phyloP scores from a whole-genome alignment of 176 grass and related monocot genomes.

The Eremochloa ophiuroides region DNA sequence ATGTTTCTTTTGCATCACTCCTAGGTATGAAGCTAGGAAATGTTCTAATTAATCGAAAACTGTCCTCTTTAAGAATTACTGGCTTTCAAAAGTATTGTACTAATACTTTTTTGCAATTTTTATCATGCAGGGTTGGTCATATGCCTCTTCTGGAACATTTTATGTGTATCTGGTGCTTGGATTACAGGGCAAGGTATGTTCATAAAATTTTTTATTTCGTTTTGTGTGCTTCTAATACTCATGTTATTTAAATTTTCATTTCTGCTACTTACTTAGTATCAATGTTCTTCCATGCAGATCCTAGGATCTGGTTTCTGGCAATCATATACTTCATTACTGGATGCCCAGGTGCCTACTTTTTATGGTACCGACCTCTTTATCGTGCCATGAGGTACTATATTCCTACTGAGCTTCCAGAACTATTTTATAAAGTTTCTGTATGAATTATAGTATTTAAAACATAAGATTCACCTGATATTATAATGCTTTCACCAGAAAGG shows the following conservation, averaged over 20 bases:
- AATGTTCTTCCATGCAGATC: constrained; percentile 35
- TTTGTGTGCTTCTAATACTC: background rate
- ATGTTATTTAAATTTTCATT: background rate
- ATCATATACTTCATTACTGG: constrained; percentile 75
- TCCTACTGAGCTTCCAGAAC: background rate
- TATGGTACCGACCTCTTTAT: constrained; percentile 88
- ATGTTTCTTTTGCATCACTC: constrained; percentile 65
- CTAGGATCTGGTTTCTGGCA: constrained; percentile 78
- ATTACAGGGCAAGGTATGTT: constrained; percentile 36
- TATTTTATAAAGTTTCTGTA: background rate
- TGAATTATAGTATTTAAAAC: background rate
- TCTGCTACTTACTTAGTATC: background rate
- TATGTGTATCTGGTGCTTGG: constrained; percentile 49
- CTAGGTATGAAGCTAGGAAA: constrained; percentile 39
- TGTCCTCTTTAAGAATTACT: background rate
- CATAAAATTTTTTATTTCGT: background rate
- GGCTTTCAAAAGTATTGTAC: background rate
- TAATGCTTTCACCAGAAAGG: constrained; percentile 55
- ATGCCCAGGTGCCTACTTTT: constrained; percentile 65
- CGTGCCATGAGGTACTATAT: constrained; percentile 67
- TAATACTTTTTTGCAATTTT: background rate
- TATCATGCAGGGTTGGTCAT: constrained; percentile 47
- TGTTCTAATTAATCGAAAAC: background rate
- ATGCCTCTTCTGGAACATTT: constrained; percentile 69
- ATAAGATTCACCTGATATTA: background rate